Evolutionary conservation across 164 flowering plant genomes (phyloP).

Genomic region (Piper betle): DNA sequence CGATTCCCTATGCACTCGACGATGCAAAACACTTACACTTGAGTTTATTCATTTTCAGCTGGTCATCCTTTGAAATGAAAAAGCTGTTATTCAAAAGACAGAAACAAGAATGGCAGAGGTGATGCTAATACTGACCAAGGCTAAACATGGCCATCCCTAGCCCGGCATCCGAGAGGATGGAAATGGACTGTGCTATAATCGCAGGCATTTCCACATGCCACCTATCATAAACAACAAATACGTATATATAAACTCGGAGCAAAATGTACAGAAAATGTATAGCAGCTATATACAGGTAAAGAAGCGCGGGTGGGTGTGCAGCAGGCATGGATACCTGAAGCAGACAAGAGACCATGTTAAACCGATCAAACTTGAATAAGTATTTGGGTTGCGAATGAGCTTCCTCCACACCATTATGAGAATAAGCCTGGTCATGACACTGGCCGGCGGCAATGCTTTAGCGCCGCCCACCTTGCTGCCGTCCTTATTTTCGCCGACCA

Average conservation of each 20-base stretch:
- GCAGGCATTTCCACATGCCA: slow-evolving; percentile 82
- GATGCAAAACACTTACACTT: no score
- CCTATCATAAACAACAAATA: slow-evolving; percentile 22
- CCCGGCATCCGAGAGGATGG: slow-evolving; percentile 95
- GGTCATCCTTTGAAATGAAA: no score
- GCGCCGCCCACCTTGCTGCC: neutral
- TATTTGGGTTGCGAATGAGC: slow-evolving; percentile 88
- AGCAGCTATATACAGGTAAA: no score
- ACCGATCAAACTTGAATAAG: slow-evolving; percentile 89
- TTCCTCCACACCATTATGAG: slow-evolving; percentile 97
- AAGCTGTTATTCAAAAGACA: no score
- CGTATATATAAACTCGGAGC: no score
- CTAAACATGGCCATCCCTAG: slow-evolving; percentile 99
- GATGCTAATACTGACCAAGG: slow-evolving; percentile 60
- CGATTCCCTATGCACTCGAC: no score
- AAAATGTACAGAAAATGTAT: no score
- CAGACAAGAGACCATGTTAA: slow-evolving; percentile 82
- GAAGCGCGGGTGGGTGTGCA: no score
- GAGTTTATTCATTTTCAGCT: no score
- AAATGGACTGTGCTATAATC: slow-evolving; percentile 64
- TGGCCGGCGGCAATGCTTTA: slow-evolving; percentile 70
- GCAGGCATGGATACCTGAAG: slow-evolving; percentile 40
- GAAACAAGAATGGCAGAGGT: no score
- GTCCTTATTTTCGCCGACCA: neutral
- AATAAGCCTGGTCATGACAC: slow-evolving; percentile 89